Conservation (phyloP, 257 asterid genomes). For the Solanum appendiculatum region DNA sequence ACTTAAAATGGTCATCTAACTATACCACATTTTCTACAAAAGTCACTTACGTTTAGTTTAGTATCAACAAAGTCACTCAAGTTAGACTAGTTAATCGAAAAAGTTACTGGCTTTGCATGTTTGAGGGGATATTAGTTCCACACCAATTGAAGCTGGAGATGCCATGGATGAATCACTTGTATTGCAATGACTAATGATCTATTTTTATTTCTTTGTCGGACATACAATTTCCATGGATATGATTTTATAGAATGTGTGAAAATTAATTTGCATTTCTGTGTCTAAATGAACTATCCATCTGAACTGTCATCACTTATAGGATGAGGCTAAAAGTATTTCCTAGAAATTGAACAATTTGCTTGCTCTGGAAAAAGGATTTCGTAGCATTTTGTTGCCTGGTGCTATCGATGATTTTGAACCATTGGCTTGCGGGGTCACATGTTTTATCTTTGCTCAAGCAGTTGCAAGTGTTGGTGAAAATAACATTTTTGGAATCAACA, state of each 20-base stretch:
- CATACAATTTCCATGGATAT: background rate
- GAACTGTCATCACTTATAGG: background rate
- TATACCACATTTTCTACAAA: background rate
- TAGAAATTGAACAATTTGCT: background rate
- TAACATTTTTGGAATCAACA: constrained; percentile 39
- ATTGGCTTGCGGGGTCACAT: constrained; percentile 88
- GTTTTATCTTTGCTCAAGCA: constrained; percentile 44
- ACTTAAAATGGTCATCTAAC: constrained; percentile 21
- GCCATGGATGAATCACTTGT: background rate
- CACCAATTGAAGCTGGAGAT: background rate
- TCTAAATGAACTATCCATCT: background rate
- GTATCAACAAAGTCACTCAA: background rate
- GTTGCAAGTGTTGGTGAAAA: constrained; percentile 63
- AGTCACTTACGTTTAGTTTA: too few relatives aligned
- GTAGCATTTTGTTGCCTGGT: constrained; percentile 20
- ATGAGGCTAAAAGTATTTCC: background rate
- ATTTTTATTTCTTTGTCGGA: background rate
- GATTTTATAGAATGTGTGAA: background rate
- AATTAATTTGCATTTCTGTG: background rate
- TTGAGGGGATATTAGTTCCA: background rate
- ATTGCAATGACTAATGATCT: background rate
- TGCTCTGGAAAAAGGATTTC: background rate
- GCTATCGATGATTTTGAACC: constrained; percentile 84
- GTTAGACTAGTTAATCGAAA: background rate
- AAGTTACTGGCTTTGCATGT: background rate